Base-by-base conservation (phyloP, 495 filamentous ascomycete species). In the Terfezia boudieri region DNA sequence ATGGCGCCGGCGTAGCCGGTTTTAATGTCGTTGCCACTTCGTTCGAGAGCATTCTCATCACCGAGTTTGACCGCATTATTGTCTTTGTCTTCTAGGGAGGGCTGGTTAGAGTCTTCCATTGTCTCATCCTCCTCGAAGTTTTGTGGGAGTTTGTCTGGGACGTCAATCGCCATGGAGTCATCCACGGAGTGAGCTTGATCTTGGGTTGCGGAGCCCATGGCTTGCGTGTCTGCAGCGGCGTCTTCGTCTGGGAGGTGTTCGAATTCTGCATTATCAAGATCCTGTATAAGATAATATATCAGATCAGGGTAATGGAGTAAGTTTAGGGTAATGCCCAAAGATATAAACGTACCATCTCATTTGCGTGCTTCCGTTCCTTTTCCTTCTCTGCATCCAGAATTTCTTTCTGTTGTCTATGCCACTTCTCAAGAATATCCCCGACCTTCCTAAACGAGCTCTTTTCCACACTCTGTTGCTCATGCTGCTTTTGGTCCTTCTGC, bases 401-500 rank as follows among this genome's bases (percentile, higher is more conserved):
- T 55, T 92, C 77, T 32, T 75, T 73, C 59, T 88, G 83, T 58
- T 79, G 80, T 43, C 81, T 77, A 66, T 95, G 85, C 87, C 88
- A 99, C 58, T 80, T 73, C 60, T 95, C 88, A n/a, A 99, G 73
- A 20, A 82, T 80, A 70, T 95, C 85, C 2, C 92, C 92, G 54
- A 99, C 74, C 57, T 90, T 89, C 69, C 89, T 86, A 72, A 93
- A 93, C 2, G 86, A 79, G 53, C 66, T 61, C n/a, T 71, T 69
- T 11, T 69, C 59, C 36, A 66, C 66, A 53, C 72, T 71, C 50
- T 68, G 65, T 17, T 67, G 62, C 46, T 78, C 67, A 10, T 58
- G 8, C 36, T 22, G 49, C 26, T 59, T 36, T 37, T 69, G 70
- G 52, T 82, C 74, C 48, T 78, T 73, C 49, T 77, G 75, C 26